A percentile compares a stretch with the other conserved stretches of the same genome.
Evolutionary conservation across 148 eudicot genomes (phyloP).

Genomic region (Suaeda aralocaspica): DNA sequence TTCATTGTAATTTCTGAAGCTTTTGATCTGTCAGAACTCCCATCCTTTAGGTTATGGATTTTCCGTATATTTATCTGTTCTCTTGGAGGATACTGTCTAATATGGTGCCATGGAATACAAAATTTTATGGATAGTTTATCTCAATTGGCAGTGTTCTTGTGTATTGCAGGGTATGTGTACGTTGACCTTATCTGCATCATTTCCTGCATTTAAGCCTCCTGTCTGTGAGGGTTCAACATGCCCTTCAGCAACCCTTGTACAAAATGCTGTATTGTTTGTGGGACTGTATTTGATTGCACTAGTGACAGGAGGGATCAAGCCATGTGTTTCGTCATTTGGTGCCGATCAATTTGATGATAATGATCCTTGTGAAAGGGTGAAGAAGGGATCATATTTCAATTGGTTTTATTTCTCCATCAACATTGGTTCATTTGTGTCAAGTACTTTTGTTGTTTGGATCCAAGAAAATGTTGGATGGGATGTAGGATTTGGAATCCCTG

Average conservation of each 20-base stretch:
- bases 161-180: slow-evolving; percentile 34
- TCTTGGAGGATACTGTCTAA: too few relatives aligned
- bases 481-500: slow-evolving; percentile 43
- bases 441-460: slow-evolving; percentile 43
- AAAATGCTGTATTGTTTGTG: slow-evolving; percentile 40
- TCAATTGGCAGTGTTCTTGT: too few relatives aligned
- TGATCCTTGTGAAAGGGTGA: slow-evolving; percentile 39
- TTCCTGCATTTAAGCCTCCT: slow-evolving; percentile 27
- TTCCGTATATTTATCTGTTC: too few relatives aligned
- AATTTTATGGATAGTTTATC: too few relatives aligned
- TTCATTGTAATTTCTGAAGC: slow-evolving; percentile 50
- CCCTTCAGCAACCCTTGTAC: slow-evolving; percentile 36
- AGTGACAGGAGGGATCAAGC: slow-evolving; percentile 55
- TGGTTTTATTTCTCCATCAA: slow-evolving; percentile 52
- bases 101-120: too few relatives aligned
- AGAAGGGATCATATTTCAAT: slow-evolving; percentile 48
- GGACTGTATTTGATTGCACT: slow-evolving; percentile 52
- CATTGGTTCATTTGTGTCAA: slow-evolving; percentile 42
- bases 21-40: neutral
- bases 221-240: slow-evolving; percentile 40
- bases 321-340: slow-evolving; percentile 53
- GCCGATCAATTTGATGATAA: slow-evolving; percentile 57
- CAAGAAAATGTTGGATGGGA: slow-evolving; percentile 52
- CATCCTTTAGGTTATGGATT: too few relatives aligned
- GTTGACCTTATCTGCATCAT: slow-evolving; percentile 61